Conservation (phyloP, 202 grass and related monocot species). For the Elaeis oleifera region DNA sequence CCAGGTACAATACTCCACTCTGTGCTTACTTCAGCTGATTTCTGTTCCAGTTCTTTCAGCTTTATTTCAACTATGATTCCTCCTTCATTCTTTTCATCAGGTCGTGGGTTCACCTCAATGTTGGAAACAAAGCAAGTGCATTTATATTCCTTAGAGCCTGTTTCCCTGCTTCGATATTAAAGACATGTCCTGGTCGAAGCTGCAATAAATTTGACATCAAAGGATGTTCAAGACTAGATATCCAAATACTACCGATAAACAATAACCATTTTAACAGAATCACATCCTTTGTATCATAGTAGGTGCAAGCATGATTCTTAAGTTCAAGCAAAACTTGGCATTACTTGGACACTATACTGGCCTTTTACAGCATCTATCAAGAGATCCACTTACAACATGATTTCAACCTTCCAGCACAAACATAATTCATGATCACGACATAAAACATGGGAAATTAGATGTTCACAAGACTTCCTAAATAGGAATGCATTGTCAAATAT, state of each 20-base stretch:
- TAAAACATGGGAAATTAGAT: too few species aligned
- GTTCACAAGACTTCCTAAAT: too few species aligned
- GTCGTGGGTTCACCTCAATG: constrained; percentile 90
- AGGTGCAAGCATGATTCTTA: too few species aligned
- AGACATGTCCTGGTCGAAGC: constrained; percentile 83
- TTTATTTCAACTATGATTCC: constrained; percentile 98
- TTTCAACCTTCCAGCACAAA: too few species aligned
- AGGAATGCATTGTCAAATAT: too few species aligned
- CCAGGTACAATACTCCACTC: constrained; percentile 98
- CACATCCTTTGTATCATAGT: too few species aligned
- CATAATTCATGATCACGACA: too few species aligned
- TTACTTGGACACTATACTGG: too few species aligned
- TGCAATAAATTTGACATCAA: constrained; percentile 23
- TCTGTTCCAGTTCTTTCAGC: constrained; percentile 88
- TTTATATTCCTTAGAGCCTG: constrained; percentile 97
- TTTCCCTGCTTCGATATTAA: constrained; percentile 96
- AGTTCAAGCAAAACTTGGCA: too few species aligned
- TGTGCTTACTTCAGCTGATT: constrained; percentile 96
- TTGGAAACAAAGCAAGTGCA: constrained; percentile 93
- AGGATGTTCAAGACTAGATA: neutral
- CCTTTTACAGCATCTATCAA: too few species aligned
- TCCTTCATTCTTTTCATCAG: constrained; percentile 82
- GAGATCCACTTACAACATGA: too few species aligned
- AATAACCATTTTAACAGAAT: too few species aligned
- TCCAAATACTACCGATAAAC: neutral